phyloP scores from a whole-genome alignment of 495 filamentous ascomycete species.

The Penicillium arizonense region DNA sequence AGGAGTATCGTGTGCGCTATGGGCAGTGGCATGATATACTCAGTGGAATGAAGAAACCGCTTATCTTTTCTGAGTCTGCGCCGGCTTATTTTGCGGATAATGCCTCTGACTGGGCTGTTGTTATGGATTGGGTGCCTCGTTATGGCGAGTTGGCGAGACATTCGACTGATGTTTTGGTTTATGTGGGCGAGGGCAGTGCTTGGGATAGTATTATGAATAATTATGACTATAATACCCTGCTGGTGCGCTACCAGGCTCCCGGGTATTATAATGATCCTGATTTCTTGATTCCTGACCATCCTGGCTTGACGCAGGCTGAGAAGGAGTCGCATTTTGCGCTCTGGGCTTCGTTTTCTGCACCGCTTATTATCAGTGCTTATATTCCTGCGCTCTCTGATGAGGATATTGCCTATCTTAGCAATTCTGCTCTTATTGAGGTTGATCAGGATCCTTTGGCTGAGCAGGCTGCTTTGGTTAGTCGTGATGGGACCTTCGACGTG shows the following conservation, averaged over 20 bases:
- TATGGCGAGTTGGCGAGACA: slow-evolving; percentile 41
- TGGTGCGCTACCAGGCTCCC: slow-evolving; percentile 40
- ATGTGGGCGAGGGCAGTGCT: slow-evolving; percentile 26
- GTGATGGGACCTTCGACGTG: slow-evolving; percentile 31
- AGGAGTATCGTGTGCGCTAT: slow-evolving; percentile 35
- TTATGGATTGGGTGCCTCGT: slow-evolving; percentile 39
- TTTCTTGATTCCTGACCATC: slow-evolving; percentile 42
- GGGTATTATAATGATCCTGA: slow-evolving; percentile 47
- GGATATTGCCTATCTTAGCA: slow-evolving; percentile 32
- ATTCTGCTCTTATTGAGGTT: slow-evolving; percentile 36
- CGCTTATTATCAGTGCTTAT: slow-evolving; percentile 41
- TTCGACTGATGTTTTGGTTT: slow-evolving; percentile 42
- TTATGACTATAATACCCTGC: slow-evolving; percentile 33
- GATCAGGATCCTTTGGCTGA: slow-evolving; percentile 41
- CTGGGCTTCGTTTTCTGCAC: slow-evolving; percentile 39
- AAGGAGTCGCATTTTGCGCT: slow-evolving; percentile 42
- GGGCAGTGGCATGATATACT: slow-evolving; percentile 33
- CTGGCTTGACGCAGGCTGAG: slow-evolving; percentile 31
- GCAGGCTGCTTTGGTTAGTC: slow-evolving; percentile 40
- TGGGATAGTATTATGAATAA: slow-evolving; percentile 46
- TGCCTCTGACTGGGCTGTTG: slow-evolving; percentile 36
- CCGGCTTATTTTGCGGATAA: slow-evolving; percentile 41
- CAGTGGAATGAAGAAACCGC: slow-evolving; percentile 27
- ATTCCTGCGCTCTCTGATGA: slow-evolving; percentile 33
- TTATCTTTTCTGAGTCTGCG: slow-evolving; percentile 43